Base-by-base conservation (phyloP, 805 yeast species). In the Ogataea salicorniae region DNA sequence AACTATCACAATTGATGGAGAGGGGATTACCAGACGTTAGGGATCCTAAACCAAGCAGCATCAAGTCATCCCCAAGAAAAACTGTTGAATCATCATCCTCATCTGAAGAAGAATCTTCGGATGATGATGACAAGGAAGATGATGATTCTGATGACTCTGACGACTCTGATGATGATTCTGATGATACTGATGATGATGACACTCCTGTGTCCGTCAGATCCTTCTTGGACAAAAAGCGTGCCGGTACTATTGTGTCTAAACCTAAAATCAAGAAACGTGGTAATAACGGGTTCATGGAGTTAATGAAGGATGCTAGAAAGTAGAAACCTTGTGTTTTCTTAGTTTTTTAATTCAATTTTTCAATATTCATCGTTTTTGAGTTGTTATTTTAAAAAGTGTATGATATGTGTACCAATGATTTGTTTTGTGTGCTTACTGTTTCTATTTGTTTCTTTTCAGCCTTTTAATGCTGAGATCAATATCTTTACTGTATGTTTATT, bases 1-100 rank as follows among this genome's bases (percentile, higher is more conserved):
- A 86, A 0, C 63, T 84, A 33, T 75, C 79, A 3, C 85, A 83
- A 50, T 66, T 84, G 49, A 81, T 75, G 5, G 71, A 75, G n/a
- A 70, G 83, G 45, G 89, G 87, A 4, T 74, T 83, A 13, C 90
- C 90, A 2, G 86, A 79, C 18, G 87, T 83, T 0, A 75, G 72
- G 46, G 87, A 81, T 31, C 43, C 48, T 5, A 47, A 48, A 17
- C 48, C 44, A 20, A 15, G 15, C 5, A n/a, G 13, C 26, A 16
- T 33, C 22, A 22, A 22, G 17, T 23, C 17, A 15, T 34, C 36
- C 13, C 17, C 36, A 34, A n/a, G 8, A 34, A 15, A 6, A 15
- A 34, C 13, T 11, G 13, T 6, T 22, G 20, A 16, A 23, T 23
- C 16, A 23, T 23, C 29, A 9, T 26, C 31, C 31, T 26, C 31